Evolutionary conservation across 495 filamentous ascomycete genomes (phyloP).

Genomic region (Penicillium robsamsonii): DNA sequence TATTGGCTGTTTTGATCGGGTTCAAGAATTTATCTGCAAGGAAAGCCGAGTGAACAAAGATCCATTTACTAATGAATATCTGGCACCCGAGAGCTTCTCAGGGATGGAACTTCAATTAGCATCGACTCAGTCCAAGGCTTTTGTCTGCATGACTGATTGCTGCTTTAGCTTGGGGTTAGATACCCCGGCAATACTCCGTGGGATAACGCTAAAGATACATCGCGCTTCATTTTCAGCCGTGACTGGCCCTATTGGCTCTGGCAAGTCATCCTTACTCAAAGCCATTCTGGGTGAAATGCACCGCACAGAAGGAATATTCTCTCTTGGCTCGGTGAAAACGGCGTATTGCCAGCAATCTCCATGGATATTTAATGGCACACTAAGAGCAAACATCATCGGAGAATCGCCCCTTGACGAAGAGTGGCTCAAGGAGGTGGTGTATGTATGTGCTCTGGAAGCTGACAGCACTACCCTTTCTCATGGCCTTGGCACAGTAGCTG

Average conservation of each 20-base stretch:
- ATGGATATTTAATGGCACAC: slow-evolving; percentile 6
- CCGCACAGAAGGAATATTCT: neutral
- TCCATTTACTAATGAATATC: neutral
- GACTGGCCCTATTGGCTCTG: slow-evolving; percentile 1
- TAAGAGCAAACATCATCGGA: neutral
- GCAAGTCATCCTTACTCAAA: slow-evolving; percentile 2
- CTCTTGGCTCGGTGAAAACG: neutral
- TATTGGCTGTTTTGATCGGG: neutral
- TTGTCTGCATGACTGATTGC: neutral
- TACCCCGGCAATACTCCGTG: neutral
- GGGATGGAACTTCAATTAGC: neutral
- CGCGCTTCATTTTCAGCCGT: neutral
- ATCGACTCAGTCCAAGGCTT: neutral
- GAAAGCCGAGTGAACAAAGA: neutral
- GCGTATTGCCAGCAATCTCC: slow-evolving; percentile 1
- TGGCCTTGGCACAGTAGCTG: neutral
- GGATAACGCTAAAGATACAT: neutral
- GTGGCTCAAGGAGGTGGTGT: neutral
- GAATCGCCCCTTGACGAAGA: neutral
- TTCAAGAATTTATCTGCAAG: neutral
- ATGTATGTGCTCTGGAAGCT: neutral
- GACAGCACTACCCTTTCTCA: neutral
- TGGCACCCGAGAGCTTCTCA: neutral
- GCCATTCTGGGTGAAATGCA: slow-evolving; percentile 2
- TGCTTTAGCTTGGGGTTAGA: neutral